phyloP scores from a whole-genome alignment of 1,284 basidiomycete species.

The Leucoagaricus sp. region DNA sequence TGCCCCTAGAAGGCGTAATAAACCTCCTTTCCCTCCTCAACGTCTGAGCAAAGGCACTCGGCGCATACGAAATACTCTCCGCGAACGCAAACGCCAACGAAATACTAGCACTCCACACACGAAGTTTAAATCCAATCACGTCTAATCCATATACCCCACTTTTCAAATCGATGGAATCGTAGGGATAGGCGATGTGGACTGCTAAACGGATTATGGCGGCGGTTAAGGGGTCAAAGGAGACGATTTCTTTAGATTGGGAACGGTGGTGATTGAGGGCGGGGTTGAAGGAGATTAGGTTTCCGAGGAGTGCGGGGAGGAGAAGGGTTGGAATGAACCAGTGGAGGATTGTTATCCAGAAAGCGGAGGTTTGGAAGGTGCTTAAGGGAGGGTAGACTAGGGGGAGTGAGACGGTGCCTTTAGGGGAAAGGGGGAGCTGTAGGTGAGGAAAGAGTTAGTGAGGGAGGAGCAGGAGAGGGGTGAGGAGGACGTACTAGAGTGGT shows the following conservation, averaged over 20 bases:
- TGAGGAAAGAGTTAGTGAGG: conserved; percentile 9
- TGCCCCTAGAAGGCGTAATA: neutral
- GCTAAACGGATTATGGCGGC: conserved; percentile 62
- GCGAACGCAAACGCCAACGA: conserved; percentile 63
- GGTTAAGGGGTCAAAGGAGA: conserved; percentile 57
- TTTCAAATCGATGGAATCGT: conserved; percentile 26
- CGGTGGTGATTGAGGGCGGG: conserved; percentile 29
- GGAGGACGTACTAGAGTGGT: conserved; percentile 37
- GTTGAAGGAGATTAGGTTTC: conserved; percentile 60
- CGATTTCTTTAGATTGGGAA: neutral
- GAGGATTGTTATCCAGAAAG: conserved; percentile 50
- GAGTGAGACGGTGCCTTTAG: conserved; percentile 24
- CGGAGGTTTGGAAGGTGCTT: conserved; percentile 39
- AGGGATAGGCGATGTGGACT: conserved; percentile 55
- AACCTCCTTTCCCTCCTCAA: conserved; percentile 15
- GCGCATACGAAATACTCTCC: conserved; percentile 50
- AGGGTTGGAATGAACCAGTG: conserved; percentile 62
- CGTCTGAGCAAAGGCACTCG: conserved; percentile 36
- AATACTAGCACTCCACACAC: conserved; percentile 52
- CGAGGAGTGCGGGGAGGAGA: conserved; percentile 53
- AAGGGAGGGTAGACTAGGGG: conserved; percentile 47
- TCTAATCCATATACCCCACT: conserved; percentile 38
- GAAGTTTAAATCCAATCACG: conserved; percentile 51
- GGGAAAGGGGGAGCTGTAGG: conserved; percentile 26
- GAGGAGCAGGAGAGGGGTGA: neutral